These are phyloP conservation scores for Penicillium paxilli DNA, from an alignment of 495 filamentous ascomycete species.

Conservation along the genomic window DNA sequence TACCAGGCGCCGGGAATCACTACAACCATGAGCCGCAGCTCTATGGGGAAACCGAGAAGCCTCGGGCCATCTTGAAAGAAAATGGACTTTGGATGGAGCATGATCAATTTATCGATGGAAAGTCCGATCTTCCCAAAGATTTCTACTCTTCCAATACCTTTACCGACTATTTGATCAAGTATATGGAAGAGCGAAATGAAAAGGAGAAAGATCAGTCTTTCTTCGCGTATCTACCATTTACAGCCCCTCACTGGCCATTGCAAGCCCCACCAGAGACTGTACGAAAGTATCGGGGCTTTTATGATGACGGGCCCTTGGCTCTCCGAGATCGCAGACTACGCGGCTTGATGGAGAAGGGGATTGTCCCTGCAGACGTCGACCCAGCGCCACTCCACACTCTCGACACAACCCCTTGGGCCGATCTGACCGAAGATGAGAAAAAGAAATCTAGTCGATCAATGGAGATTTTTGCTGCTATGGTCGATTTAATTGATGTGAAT, in stretches of 20 bases:
- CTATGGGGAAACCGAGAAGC: conserved; percentile 1
- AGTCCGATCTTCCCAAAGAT: conserved; percentile 34
- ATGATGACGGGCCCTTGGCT: conserved; percentile 38
- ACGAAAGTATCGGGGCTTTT: conserved; percentile 35
- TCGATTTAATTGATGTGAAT: conserved; percentile 52
- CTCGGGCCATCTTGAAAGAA: conserved; percentile 5
- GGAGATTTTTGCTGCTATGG: conserved; percentile 56
- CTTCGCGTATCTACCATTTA: conserved; percentile 42
- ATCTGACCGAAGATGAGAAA: conserved; percentile 5
- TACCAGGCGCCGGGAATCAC: conserved; percentile 47
- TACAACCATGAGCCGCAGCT: conserved; percentile 49
- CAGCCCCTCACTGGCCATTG: conserved; percentile 45
- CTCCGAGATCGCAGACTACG: conserved; percentile 30
- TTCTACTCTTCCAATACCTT: conserved; percentile 44
- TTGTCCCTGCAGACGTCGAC: conserved; percentile 33
- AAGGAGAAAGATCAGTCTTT: conserved; percentile 39
- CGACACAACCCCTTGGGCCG: conserved; percentile 3
- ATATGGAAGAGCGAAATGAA: conserved; percentile 37
- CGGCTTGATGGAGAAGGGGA: conserved; percentile 33
- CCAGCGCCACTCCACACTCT: conserved; percentile 21
- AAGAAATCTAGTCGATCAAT: conserved; percentile 46
- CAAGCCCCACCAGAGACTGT: conserved; percentile 33
- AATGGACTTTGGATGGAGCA: conserved; percentile 1
- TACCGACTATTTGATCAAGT: conserved; percentile 37
- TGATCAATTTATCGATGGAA: not conserved